These are phyloP conservation scores for Pelargonium fulgidum DNA, from an alignment of 441 rosid species.

Conservation along the genomic window DNA sequence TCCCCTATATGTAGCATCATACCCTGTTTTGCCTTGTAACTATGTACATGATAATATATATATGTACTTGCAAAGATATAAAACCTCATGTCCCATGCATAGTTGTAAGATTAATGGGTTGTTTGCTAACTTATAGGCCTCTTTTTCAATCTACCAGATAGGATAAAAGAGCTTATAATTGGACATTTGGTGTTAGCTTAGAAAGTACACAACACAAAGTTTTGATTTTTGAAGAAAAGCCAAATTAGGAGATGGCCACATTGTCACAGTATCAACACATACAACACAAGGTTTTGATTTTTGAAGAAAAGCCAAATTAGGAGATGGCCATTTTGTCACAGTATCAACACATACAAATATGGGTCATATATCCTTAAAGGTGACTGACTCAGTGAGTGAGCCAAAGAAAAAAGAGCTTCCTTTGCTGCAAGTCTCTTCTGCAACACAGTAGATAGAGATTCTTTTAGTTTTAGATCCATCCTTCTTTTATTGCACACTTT, in stretches of 20 bases:
- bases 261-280: too few relatives aligned
- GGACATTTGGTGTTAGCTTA: too few relatives aligned
- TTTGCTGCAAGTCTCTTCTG: background rate
- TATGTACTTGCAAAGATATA: background rate
- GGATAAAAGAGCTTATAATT: too few relatives aligned
- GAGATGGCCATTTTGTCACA: background rate
- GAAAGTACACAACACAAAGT: too few relatives aligned
- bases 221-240: too few relatives aligned
- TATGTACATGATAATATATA: background rate
- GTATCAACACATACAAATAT: background rate
- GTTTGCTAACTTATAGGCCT: too few relatives aligned
- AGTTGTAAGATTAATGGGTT: too few relatives aligned
- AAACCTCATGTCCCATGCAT: too few relatives aligned
- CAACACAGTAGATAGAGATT: background rate
- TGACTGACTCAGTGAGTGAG: background rate
- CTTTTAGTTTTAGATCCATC: background rate
- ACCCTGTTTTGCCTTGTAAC: slow-evolving; percentile 2
- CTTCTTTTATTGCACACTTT: background rate
- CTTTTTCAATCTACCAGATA: too few relatives aligned
- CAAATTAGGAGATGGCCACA: too few relatives aligned
- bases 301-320: background rate
- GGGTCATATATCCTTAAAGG: background rate
- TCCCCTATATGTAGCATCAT: slow-evolving; percentile 18
- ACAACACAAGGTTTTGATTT: too few relatives aligned
- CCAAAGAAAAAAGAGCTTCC: background rate